These are phyloP conservation scores for Suillus ampliporus DNA, from an alignment of 768 basidiomycete genomes.

Conservation along the genomic window DNA sequence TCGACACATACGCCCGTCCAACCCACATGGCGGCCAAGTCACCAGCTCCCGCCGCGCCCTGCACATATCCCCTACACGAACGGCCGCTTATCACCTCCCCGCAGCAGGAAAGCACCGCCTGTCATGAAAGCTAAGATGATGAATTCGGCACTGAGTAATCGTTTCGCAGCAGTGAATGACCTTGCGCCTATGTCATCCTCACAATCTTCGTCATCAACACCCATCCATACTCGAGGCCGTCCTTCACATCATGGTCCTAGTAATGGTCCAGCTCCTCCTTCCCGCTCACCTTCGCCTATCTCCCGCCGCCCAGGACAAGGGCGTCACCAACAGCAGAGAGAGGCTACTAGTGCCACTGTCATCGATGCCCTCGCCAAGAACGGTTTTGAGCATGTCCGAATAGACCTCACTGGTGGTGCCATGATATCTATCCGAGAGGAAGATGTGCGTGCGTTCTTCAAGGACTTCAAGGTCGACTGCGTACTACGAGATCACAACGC, in stretches of 20 bases:
- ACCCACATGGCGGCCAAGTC: constrained; percentile 27
- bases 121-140: constrained; percentile 33
- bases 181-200: constrained; percentile 19
- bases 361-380: constrained; percentile 60
- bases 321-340: constrained; percentile 27
- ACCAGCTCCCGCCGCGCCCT: constrained; percentile 36
- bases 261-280: constrained; percentile 28
- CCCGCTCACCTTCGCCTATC: constrained; percentile 48
- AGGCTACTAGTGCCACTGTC: constrained; percentile 25
- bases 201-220: constrained; percentile 44
- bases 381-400: constrained; percentile 67
- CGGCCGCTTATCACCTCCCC: constrained; percentile 35
- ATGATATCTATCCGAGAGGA: constrained; percentile 63
- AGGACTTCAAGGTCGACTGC: constrained; percentile 73
- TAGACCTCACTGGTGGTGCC: constrained; percentile 54
- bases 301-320: constrained; percentile 44
- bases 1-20: constrained; percentile 30
- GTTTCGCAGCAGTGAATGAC: constrained; percentile 29
- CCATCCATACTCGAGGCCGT: constrained; percentile 34
- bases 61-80: constrained; percentile 26
- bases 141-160: constrained; percentile 27
- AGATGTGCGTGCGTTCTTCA: constrained; percentile 71
- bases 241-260: constrained; percentile 26
- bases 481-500: constrained; percentile 72
- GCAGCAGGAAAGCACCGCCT: constrained; percentile 29